Conservation (phyloP, 495 filamentous ascomycete species). For the Penicillium salamii region DNA sequence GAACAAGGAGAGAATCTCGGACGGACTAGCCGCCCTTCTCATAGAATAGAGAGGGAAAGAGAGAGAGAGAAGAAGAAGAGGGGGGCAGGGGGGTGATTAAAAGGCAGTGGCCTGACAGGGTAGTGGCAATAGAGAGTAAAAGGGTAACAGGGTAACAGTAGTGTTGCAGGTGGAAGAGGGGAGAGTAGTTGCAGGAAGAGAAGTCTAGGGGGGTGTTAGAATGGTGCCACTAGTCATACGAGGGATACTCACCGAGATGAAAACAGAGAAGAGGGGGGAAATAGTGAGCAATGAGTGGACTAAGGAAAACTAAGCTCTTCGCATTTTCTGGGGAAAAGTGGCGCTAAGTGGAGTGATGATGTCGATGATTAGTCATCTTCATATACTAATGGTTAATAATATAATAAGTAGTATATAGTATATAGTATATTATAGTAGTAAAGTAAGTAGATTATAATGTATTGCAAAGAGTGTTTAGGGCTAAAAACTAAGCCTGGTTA, state of each 20-base stretch:
- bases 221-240: constrained; percentile 1
- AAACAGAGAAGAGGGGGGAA: neutral
- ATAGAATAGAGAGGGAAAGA: constrained; percentile 13
- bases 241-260: neutral
- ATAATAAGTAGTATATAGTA: no score
- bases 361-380: neutral
- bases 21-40: constrained; percentile 34
- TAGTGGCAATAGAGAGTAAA: neutral
- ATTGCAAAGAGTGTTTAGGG: no score
- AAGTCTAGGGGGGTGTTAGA: neutral
- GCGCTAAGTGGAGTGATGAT: constrained; percentile 11
- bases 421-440: no score
- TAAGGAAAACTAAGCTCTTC: constrained; percentile 1
- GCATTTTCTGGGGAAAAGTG: constrained; percentile 9
- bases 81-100: neutral
- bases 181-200: no score
- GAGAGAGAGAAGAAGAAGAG: constrained; percentile 3
- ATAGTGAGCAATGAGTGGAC: no score
- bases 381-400: no score
- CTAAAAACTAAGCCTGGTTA: no score
- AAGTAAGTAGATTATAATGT: no score
- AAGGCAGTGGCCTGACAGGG: neutral
- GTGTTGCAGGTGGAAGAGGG: no score
- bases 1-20: constrained; percentile 14
- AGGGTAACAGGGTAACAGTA: no score